phyloP scores from a whole-genome alignment of 2,329 filamentous ascomycete genomes.

The Onygena corvina region DNA sequence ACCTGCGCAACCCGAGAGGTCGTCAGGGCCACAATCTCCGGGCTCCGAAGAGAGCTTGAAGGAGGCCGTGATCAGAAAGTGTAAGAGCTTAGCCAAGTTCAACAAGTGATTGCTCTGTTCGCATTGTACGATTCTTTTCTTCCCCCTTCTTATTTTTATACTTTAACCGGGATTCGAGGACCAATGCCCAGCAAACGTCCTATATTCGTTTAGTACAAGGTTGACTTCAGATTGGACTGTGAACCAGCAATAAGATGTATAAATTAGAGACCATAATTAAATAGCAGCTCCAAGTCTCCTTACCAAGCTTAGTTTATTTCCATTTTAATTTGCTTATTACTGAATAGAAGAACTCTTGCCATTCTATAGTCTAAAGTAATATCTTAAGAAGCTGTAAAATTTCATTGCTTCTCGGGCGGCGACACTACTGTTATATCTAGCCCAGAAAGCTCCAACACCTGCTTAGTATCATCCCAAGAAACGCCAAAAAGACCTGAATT shows the following conservation, averaged over 20 bases:
- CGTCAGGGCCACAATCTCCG: neutral
- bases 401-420: neutral
- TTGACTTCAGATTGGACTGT: neutral
- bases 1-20: neutral
- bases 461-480: constrained; percentile 40
- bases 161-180: no score
- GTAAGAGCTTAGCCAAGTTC: no score
- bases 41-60: no score
- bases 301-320: no score
- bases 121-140: no score
- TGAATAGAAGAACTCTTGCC: no score
- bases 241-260: neutral
- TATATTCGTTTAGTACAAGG: neutral
- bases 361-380: no score
- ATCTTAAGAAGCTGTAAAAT: no score
- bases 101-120: no score
- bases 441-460: constrained; percentile 31
- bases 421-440: constrained; percentile 27
- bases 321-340: no score
- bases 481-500: constrained; percentile 48
- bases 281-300: neutral
- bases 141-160: no score
- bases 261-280: neutral
- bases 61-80: no score
- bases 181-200: neutral